These are phyloP conservation scores for Ceratobasidium papillatum DNA, from an alignment of 1,284 basidiomycete genomes.

Conservation along the genomic window DNA sequence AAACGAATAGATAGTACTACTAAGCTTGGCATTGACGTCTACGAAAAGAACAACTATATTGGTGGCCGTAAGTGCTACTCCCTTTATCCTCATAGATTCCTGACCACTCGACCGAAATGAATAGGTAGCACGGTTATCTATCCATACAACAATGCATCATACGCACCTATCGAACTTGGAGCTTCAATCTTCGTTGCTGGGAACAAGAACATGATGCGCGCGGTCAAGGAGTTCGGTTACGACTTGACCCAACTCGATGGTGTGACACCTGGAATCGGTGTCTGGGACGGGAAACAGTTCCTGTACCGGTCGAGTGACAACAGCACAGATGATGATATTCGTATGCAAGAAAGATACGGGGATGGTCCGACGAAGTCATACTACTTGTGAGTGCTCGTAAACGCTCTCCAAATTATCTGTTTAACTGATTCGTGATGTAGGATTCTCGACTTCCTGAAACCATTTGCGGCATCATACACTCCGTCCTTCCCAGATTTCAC, in stretches of 20 bases:
- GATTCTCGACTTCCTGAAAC: constrained; percentile 59
- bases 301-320: constrained; percentile 49
- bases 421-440: constrained; percentile 63
- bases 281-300: constrained; percentile 87
- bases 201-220: constrained; percentile 86
- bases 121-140: constrained; percentile 1
- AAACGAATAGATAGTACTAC: not conserved
- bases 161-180: constrained; percentile 8
- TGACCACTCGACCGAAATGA: not conserved
- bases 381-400: constrained; percentile 59
- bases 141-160: constrained; percentile 17
- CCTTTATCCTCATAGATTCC: not conserved
- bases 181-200: constrained; percentile 59
- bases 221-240: constrained; percentile 81
- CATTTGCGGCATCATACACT: constrained; percentile 18
- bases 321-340: constrained; percentile 10
- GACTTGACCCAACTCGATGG: constrained; percentile 64
- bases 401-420: constrained; percentile 52
- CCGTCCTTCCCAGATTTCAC: not conserved
- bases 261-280: constrained; percentile 63
- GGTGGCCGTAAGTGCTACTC: constrained; percentile 2
- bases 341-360: constrained; percentile 30
- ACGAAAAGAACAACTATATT: constrained; percentile 2
- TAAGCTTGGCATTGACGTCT: not conserved
- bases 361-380: constrained; percentile 46